phyloP scores from a whole-genome alignment of 192 early-diverging fungal genomes.

The Rhizophagus prolifer region DNA sequence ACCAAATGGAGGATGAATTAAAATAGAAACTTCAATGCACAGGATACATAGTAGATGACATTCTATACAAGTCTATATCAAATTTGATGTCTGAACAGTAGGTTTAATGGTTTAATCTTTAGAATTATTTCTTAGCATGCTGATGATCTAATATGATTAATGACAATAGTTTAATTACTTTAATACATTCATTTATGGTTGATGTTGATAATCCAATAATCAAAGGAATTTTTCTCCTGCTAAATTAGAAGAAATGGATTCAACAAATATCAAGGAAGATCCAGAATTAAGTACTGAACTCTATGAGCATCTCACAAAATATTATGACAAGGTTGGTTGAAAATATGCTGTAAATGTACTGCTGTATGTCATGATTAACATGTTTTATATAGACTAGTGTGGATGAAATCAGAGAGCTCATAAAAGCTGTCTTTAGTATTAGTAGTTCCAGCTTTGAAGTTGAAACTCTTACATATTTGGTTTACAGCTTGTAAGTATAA shows the following conservation, averaged over 20 bases:
- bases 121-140: not conserved
- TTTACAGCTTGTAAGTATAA: constrained; percentile 22
- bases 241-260: not conserved
- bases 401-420: not conserved
- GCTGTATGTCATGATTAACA: not conserved
- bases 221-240: not conserved
- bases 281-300: constrained; percentile 5
- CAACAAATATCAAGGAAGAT: constrained; percentile 22
- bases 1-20: constrained; percentile 7
- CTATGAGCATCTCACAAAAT: not conserved
- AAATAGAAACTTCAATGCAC: not conserved
- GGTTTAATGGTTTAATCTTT: constrained; percentile 6
- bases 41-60: not conserved
- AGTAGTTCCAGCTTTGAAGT: not conserved
- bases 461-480: constrained; percentile 9
- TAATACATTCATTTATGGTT: constrained; percentile 19
- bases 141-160: not conserved
- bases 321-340: constrained; percentile 21
- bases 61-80: not conserved
- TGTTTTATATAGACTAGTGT: constrained; percentile 1
- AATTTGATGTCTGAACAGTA: constrained; percentile 8
- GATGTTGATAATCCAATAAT: constrained; percentile 2
- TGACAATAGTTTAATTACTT: constrained; percentile 21
- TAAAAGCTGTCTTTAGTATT: not conserved
- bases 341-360: not conserved